A percentile compares a stretch with the other conserved stretches of the same genome.
Conservation (phyloP, 202 grass and related monocot species). For the Hordeum pubiflorum region DNA sequence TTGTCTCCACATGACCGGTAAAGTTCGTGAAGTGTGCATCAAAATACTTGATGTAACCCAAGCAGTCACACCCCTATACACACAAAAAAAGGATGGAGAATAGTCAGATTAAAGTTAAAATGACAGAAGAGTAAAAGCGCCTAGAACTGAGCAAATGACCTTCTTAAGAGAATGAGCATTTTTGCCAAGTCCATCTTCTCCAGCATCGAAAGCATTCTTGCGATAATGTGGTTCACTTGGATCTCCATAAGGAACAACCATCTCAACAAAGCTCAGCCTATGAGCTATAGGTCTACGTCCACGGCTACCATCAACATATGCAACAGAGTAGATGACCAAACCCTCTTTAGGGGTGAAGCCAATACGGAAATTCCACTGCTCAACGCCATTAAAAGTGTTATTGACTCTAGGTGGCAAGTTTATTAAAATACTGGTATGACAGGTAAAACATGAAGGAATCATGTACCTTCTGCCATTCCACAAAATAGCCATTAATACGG, state of each 20-base stretch:
- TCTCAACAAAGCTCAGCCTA: constrained; percentile 98
- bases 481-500: constrained; percentile 89
- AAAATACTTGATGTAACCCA: constrained; percentile 98
- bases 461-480: constrained; percentile 97
- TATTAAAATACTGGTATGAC: background rate
- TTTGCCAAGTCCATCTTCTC: constrained; percentile 98
- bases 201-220: constrained; percentile 99
- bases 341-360: constrained; percentile 98
- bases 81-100: background rate
- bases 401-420: background rate
- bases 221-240: constrained; percentile 96
- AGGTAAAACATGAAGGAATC: background rate
- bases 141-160: constrained; percentile 36
- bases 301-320: constrained; percentile 89
- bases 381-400: constrained; percentile 18
- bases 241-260: constrained; percentile 99
- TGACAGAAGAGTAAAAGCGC: background rate
- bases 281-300: constrained; percentile 87
- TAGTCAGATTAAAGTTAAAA: constrained; percentile 21
- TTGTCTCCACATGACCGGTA: constrained; percentile 91
- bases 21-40: constrained; percentile 98
- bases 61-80: constrained; percentile 93
- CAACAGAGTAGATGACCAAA: constrained; percentile 91
- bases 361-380: constrained; percentile 98
- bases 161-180: constrained; percentile 99